Evolutionary conservation across 2,329 filamentous ascomycete species (phyloP), one percentile per base, ranked within the genome.

Genomic region (Exophiala sp.): DNA sequence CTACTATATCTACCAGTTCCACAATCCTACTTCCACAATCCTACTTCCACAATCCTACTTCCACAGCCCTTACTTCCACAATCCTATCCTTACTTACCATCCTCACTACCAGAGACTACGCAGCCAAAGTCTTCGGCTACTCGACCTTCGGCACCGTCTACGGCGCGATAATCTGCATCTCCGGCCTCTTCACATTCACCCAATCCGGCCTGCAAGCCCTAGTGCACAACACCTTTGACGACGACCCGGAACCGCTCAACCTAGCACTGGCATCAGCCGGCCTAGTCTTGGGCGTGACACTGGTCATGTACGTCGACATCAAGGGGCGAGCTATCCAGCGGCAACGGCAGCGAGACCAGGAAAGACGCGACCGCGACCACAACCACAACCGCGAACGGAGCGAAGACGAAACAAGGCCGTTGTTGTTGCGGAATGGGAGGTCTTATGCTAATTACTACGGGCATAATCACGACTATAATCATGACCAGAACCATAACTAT

Each of bases 101-200:
- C 9, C 27, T 19, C 18, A 27, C n/a, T 16, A 10, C 18, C 16
- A 49, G 46, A 21, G 89, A 95, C 70, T 95, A 94, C 66, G 80
- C 81, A 11, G 89, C 88, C 58, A 95, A 95, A 68, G 88, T 95
- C 24, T 95, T 95, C 64, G 89, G 89, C 11, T 95, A 95, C 69
- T 77, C 83, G 48, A 95, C 88, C 0, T 96, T 95, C 61, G 89
- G 89, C 34, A 93, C 86, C 40, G 88, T 95, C 23, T 95, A 95
- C 68, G 90, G 90, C 3, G 77, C 89, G 9, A 88, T 95, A 60
- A 95, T 95, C 61, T 94, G 87, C 66, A 71, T 93, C 2, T 84
- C 88, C 0, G 90, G 90, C 1, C 66, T 95, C 1, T 77, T 88
- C 62, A 95, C 93, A 65, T 89, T 96, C 64, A 80, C 79, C 1